A percentile compares a stretch with the other conserved stretches of the same genome.
These are phyloP conservation scores for Adansonia madagascariensis DNA, from an alignment of 441 rosid species.

Conservation along the genomic window DNA sequence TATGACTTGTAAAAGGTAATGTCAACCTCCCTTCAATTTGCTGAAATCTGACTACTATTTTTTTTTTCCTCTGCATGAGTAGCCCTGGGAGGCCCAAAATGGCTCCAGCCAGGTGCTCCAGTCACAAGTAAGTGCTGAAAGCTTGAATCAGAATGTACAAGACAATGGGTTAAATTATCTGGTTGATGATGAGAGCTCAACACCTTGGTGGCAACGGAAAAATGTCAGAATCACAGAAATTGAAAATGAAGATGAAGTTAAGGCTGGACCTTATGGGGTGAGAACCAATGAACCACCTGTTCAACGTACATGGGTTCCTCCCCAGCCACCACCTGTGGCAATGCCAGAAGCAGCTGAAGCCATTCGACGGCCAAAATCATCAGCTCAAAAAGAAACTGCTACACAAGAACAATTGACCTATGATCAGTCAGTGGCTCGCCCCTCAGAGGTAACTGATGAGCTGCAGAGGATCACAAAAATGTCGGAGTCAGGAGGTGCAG, in stretches of 20 bases:
- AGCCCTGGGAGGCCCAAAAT: slow-evolving; percentile 86
- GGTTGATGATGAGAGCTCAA: slow-evolving; percentile 43
- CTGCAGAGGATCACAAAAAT: slow-evolving; percentile 69
- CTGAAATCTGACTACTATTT: slow-evolving; percentile 21
- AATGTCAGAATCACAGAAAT: slow-evolving; percentile 63
- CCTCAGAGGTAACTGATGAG: slow-evolving; percentile 55
- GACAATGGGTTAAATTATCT: slow-evolving; percentile 49
- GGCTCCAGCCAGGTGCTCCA: slow-evolving; percentile 43
- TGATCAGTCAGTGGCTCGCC: slow-evolving; percentile 40
- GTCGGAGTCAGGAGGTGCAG: slow-evolving; percentile 62
- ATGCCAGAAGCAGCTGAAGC: slow-evolving; percentile 95
- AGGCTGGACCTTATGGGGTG: slow-evolving; percentile 38
- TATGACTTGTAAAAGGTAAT: neutral
- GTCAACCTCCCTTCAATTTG: slow-evolving; percentile 14
- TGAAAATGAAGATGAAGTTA: slow-evolving; percentile 55
- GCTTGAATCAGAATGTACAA: slow-evolving; percentile 41
- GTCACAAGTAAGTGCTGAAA: slow-evolving; percentile 42
- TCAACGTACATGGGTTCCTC: slow-evolving; percentile 84
- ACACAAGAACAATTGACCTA: slow-evolving; percentile 56
- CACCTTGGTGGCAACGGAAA: slow-evolving; percentile 79
- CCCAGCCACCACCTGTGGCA: slow-evolving; percentile 88
- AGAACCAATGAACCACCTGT: slow-evolving; percentile 50
- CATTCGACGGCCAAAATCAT: slow-evolving; percentile 72
- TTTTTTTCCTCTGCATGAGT: slow-evolving; percentile 27
- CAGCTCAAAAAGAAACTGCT: slow-evolving; percentile 48